These are phyloP conservation scores for Umbelopsis vinacea DNA, from an alignment of 192 early-diverging fungal genomes.

Conservation along the genomic window DNA sequence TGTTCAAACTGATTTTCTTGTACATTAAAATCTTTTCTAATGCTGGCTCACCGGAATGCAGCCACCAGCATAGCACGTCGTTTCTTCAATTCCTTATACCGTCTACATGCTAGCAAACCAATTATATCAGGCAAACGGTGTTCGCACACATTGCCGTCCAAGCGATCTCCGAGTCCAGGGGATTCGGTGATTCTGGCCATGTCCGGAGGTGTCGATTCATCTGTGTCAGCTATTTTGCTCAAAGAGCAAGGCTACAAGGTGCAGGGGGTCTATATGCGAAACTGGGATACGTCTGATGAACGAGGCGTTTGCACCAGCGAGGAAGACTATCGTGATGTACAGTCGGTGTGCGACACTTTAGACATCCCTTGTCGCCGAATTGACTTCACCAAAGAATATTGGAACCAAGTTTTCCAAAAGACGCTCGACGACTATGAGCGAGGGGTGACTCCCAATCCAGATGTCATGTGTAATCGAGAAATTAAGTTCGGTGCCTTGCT, in stretches of 20 bases:
- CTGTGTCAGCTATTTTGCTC: slow-evolving; percentile 81
- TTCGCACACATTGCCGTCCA: background rate
- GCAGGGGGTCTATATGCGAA: slow-evolving; percentile 90
- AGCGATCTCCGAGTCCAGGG: slow-evolving; percentile 7
- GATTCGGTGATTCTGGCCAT: slow-evolving; percentile 75
- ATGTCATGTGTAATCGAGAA: slow-evolving; percentile 85
- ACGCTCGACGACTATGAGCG: slow-evolving; percentile 72
- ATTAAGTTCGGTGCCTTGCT: slow-evolving; percentile 95
- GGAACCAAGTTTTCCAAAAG: slow-evolving; percentile 85
- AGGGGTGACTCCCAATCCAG: slow-evolving; percentile 91
- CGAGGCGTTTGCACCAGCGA: slow-evolving; percentile 74
- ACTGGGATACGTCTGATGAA: slow-evolving; percentile 92
- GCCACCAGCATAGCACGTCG: background rate
- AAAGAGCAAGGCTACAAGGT: slow-evolving; percentile 67
- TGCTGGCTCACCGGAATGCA: too few relatives aligned
- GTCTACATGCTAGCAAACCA: background rate
- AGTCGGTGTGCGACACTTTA: slow-evolving; percentile 68
- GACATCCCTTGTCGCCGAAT: slow-evolving; percentile 65
- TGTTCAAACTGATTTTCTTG: too few relatives aligned
- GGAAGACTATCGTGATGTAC: slow-evolving; percentile 80
- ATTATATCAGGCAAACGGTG: background rate
- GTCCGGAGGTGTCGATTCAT: slow-evolving; percentile 96
- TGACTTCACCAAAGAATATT: slow-evolving; percentile 89
- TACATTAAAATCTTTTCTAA: too few relatives aligned
- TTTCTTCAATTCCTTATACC: background rate